These are phyloP conservation scores for Zizania latifolia DNA, from an alignment of 176 grass and related monocot genomes.

Conservation along the genomic window DNA sequence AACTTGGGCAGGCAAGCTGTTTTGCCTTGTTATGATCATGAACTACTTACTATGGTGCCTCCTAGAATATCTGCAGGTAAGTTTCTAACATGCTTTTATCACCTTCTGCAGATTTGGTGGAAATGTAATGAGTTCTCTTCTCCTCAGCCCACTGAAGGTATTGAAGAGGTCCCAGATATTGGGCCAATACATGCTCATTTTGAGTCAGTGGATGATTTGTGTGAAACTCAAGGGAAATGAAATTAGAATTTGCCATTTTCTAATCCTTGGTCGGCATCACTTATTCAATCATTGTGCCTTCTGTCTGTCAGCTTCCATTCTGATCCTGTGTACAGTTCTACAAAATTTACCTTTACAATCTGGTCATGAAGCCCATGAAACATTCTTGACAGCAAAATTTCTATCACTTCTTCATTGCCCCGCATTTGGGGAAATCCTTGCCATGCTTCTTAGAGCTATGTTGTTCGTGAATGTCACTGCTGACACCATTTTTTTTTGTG, in stretches of 20 bases:
- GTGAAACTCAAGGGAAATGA: background rate
- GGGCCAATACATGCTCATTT: constrained; percentile 26
- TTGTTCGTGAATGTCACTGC: background rate
- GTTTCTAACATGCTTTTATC: background rate
- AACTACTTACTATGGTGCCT: constrained; percentile 73
- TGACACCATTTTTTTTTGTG: background rate
- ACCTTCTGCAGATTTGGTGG: background rate
- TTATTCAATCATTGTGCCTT: background rate
- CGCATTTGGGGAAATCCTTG: background rate
- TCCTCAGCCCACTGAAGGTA: constrained; percentile 59
- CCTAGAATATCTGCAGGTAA: constrained; percentile 72
- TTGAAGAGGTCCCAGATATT: constrained; percentile 83
- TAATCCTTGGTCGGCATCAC: background rate
- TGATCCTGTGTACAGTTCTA: background rate
- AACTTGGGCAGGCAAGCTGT: constrained; percentile 79
- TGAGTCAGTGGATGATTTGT: constrained; percentile 5
- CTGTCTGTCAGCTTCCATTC: background rate
- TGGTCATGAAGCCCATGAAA: background rate
- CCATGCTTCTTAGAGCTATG: constrained; percentile 10
- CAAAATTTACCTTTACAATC: background rate
- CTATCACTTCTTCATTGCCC: background rate
- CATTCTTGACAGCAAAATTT: background rate
- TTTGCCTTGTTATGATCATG: constrained; percentile 80
- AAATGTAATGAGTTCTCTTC: background rate
- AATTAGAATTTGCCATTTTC: background rate